Base-by-base conservation (phyloP, 1,139 yeast genomes). In the Yarrowia galli region DNA sequence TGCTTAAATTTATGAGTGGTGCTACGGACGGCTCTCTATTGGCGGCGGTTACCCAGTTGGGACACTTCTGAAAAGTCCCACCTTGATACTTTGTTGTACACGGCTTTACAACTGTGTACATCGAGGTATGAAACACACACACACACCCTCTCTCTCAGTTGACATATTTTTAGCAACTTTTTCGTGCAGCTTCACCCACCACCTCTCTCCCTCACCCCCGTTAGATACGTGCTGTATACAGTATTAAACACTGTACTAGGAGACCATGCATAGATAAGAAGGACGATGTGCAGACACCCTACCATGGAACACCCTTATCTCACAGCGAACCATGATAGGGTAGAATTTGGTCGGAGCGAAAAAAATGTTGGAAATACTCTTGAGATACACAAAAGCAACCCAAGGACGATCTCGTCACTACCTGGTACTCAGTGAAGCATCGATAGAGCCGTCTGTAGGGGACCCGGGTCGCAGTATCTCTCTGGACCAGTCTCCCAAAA, bases 221-320 rank as follows among this genome's bases (percentile, higher is more conserved):
- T 36, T 36, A 36, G 16, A 9, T 18, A 42, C 45, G 22, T 9
- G 25, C 28, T 25, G 18, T 49, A 28, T 6, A 20, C 56, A 49
- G 25, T 35, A 20, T 51, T 35, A 20, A 35, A 51, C 64, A 28
- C 64, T 58, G 64, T 58, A 56, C 46, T 38, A 54, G n/a, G 60
- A 18, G 15, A 7, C 15, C 45, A 38, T 58, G 64, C 64, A 58
- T 58, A 58, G 64, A 58, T 58, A 58, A 58, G 64, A 18, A 54
- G 23, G 45, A 9, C 43, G 15, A 22, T 20, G 60, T 53, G 60
- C 60, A 53, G 60, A 7, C 28, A 9, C 56, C 25, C 3, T 28
- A 43, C 25, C 25, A 20, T 12, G 13, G 8, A 16, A 18, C 1
- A 8, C 8, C 22, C 45, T 38, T 53, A 53, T 53, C 60, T 35